Percentiles rank a stretch among this genome's conserved stretches.
These are phyloP conservation scores for Lipomyces oligophaga DNA, from an alignment of 805 yeast genomes.

Conservation along the genomic window DNA sequence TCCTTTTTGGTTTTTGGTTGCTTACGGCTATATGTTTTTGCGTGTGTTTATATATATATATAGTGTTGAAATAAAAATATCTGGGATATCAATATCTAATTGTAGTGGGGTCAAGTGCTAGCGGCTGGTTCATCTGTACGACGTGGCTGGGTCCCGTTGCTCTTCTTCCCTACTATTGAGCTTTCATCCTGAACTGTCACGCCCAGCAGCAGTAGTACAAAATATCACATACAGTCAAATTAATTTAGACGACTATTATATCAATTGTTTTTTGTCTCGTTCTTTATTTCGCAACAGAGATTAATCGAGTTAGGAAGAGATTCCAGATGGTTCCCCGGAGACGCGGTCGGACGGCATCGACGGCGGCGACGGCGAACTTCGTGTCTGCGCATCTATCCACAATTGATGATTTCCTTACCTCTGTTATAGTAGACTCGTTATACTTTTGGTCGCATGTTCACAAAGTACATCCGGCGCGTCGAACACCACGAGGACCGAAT, in stretches of 20 bases:
- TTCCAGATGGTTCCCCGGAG: too few relatives aligned
- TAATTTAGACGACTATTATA: too few relatives aligned
- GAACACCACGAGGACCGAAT: constrained; percentile 15
- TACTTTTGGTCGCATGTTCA: constrained; percentile 23
- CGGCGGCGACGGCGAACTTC: too few relatives aligned
- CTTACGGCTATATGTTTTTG: constrained; percentile 2
- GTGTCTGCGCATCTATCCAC: constrained; percentile 17
- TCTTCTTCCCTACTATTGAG: too few relatives aligned
- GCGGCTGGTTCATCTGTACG: too few relatives aligned
- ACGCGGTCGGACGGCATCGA: too few relatives aligned
- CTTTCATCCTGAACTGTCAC: not conserved
- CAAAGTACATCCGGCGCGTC: constrained; percentile 23
- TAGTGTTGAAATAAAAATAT: too few relatives aligned
- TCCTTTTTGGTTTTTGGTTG: constrained; percentile 3
- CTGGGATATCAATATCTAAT: too few relatives aligned
- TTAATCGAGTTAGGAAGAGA: not conserved
- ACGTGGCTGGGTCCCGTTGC: too few relatives aligned
- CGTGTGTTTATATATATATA: not conserved
- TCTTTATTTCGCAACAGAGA: not conserved
- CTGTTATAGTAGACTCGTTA: constrained; percentile 19
- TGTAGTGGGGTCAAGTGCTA: too few relatives aligned
- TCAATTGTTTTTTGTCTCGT: not conserved
- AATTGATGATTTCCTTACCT: constrained; percentile 24
- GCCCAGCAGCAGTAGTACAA: not conserved
- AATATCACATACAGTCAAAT: too few relatives aligned